Percentiles rank a stretch among this genome's conserved stretches.
These are phyloP conservation scores for Brassica nigra DNA, from an alignment of 345 rosid genomes.

Conservation along the genomic window DNA sequence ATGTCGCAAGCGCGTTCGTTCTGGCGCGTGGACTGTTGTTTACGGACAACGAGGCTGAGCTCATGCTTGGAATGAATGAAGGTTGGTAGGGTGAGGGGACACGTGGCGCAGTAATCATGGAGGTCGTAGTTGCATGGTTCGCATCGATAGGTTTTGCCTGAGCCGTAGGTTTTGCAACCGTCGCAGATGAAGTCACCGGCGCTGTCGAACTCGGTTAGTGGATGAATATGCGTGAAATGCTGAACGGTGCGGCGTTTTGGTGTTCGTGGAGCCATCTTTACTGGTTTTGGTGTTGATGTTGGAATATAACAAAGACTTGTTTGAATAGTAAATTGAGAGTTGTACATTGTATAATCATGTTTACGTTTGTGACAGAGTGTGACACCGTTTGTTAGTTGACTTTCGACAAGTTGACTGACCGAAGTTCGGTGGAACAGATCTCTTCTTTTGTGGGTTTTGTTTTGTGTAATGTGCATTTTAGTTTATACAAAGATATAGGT, in stretches of 20 bases:
- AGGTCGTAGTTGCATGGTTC: constrained; percentile 44
- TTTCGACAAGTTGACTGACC: constrained; percentile 33
- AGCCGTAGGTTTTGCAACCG: constrained; percentile 46
- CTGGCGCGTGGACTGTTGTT: constrained; percentile 30
- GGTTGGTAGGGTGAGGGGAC: constrained; percentile 39
- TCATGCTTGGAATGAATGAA: constrained; percentile 43
- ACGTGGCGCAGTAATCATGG: constrained; percentile 47
- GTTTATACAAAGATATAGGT: constrained; percentile 7
- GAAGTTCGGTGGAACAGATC: neutral
- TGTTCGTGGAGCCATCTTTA: constrained; percentile 32
- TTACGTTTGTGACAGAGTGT: constrained; percentile 27
- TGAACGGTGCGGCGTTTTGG: constrained; percentile 30
- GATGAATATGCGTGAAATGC: constrained; percentile 45
- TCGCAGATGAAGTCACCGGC: constrained; percentile 39
- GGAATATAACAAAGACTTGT: constrained; percentile 6
- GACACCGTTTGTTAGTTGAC: constrained; percentile 27
- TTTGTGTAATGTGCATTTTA: neutral
- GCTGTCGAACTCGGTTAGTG: constrained; percentile 23
- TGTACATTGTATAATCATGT: constrained; percentile 28
- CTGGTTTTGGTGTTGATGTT: neutral
- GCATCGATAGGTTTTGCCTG: constrained; percentile 26
- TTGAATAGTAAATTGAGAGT: constrained; percentile 25
- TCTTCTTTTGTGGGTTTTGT: neutral
- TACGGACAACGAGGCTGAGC: constrained; percentile 35
- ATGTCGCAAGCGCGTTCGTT: constrained; percentile 37